Conservation (phyloP, 306 rosid species). For the Dicorynia guianensis region DNA sequence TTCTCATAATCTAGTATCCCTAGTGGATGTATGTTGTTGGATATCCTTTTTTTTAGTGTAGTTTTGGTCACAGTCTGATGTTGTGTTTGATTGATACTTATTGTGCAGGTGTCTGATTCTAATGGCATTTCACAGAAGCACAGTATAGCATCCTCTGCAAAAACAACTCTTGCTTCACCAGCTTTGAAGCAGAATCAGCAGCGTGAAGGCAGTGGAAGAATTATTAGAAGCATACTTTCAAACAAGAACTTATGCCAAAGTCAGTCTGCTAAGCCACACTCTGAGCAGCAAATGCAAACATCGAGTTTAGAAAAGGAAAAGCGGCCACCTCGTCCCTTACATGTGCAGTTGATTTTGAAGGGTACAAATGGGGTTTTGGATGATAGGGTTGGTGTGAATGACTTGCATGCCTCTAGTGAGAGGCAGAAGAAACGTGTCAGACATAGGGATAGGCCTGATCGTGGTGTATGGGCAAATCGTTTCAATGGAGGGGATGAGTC, state of each 20-base stretch:
- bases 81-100: conserved; percentile 33
- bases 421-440: conserved; percentile 39
- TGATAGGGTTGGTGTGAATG: conserved; percentile 38
- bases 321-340: conserved; percentile 53
- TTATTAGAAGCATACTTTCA: conserved; percentile 64
- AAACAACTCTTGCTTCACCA: conserved; percentile 41
- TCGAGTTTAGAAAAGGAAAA: conserved; percentile 60
- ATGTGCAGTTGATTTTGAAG: conserved; percentile 56
- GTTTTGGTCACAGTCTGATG: conserved; percentile 31
- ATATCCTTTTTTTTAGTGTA: not conserved
- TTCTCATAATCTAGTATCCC: conserved; percentile 4
- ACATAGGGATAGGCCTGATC: conserved; percentile 46
- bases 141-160: conserved; percentile 51
- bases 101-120: conserved; percentile 50
- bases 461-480: conserved; percentile 45
- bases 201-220: conserved; percentile 62
- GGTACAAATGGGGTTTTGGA: conserved; percentile 43
- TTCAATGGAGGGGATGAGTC: conserved; percentile 41
- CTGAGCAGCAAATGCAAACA: conserved; percentile 57
- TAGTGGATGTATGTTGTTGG: conserved; percentile 15
- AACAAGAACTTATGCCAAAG: conserved; percentile 63
- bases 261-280: conserved; percentile 55
- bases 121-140: conserved; percentile 48
- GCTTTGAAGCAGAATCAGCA: conserved; percentile 59
- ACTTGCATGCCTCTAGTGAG: conserved; percentile 39